Conservation (phyloP, 2,329 filamentous ascomycete species). For the Diaporthe citrichinensis region DNA sequence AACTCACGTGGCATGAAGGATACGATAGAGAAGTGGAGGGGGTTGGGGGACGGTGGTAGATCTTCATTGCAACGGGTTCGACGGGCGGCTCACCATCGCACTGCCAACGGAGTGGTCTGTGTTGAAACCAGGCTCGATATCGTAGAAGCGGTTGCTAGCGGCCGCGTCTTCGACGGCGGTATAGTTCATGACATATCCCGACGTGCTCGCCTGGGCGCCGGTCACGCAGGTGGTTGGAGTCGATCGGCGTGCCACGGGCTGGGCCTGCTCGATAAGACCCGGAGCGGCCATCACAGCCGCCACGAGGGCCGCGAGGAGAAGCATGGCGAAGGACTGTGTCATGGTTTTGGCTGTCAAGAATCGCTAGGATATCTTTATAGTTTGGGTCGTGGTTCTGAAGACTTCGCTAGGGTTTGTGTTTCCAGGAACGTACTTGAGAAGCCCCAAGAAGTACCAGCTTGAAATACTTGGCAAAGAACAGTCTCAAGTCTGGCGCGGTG, state of each 20-base stretch:
- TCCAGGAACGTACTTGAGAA: neutral
- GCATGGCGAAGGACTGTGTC: neutral
- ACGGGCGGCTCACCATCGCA: constrained; percentile 31
- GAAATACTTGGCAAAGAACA: neutral
- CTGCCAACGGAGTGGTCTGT: constrained; percentile 35
- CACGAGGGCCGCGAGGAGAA: neutral
- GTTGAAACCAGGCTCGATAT: constrained; percentile 35
- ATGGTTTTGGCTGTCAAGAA: neutral
- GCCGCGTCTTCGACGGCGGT: constrained; percentile 26
- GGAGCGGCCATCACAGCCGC: constrained; percentile 15
- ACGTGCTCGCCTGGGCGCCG: constrained; percentile 13
- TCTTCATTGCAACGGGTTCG: neutral
- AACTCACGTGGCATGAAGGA: too few relatives aligned
- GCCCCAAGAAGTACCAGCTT: neutral
- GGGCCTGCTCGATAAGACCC: neutral
- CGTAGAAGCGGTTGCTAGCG: constrained; percentile 31
- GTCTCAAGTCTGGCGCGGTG: neutral
- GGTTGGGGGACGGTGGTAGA: neutral
- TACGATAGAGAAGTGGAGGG: neutral
- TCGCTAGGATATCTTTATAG: neutral
- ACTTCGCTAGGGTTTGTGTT: neutral
- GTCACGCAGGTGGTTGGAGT: constrained; percentile 34
- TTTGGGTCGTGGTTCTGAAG: neutral
- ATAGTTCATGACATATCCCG: constrained; percentile 31
- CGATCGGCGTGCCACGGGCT: neutral